Evolutionary conservation across 257 asterid genomes (phyloP).

Genomic region (Solanum bulbocastanum): DNA sequence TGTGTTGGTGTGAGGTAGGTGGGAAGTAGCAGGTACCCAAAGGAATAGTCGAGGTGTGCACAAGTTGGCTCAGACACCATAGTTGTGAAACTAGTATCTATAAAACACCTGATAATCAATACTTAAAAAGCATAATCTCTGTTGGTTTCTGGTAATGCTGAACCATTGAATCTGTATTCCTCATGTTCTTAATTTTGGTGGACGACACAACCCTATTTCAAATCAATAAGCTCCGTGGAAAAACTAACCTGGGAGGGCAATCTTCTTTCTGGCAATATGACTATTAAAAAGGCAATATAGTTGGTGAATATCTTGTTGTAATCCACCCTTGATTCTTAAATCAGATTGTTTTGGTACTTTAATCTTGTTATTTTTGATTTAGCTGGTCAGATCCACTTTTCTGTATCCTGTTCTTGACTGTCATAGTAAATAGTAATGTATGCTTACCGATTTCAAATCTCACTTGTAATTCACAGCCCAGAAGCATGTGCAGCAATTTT

Average conservation of each 20-base stretch:
- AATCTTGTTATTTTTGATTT: background rate
- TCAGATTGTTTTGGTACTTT: background rate
- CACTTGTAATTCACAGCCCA: slow-evolving; percentile 54
- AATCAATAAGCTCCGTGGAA: background rate
- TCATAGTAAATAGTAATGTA: background rate
- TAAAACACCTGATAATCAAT: background rate
- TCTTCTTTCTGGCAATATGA: background rate
- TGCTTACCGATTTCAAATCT: background rate
- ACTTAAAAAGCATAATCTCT: background rate
- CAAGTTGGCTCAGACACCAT: background rate
- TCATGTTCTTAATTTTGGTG: background rate
- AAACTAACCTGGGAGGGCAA: background rate
- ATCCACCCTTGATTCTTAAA: background rate
- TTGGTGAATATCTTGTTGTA: background rate
- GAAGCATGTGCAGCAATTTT: slow-evolving; percentile 98
- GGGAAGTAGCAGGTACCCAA: background rate
- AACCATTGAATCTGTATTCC: background rate
- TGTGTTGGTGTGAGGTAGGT: background rate
- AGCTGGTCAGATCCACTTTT: background rate
- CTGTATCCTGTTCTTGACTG: background rate
- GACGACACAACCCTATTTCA: background rate
- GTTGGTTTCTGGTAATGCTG: background rate
- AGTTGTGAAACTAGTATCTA: background rate
- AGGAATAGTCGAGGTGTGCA: background rate
- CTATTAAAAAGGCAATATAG: background rate